phyloP scores from a whole-genome alignment of 495 filamentous ascomycete genomes.

The Penicillium arizonense region DNA sequence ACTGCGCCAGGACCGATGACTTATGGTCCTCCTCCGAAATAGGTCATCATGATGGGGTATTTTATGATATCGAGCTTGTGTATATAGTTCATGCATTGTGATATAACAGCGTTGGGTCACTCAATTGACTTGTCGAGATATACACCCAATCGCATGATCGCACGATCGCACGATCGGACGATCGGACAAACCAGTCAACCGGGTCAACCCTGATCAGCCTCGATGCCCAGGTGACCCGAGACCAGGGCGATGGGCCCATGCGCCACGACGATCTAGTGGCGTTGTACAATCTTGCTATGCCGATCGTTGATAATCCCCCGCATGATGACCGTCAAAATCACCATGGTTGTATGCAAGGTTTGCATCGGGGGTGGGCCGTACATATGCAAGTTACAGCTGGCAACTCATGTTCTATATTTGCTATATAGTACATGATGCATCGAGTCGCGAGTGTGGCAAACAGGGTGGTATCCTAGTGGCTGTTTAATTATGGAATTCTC shows the following conservation, averaged over 20 bases:
- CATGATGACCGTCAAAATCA: background rate
- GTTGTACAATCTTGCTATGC: background rate
- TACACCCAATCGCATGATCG: background rate
- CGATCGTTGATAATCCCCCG: background rate
- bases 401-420: background rate
- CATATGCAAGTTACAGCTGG: background rate
- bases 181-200: slow-evolving; percentile 11
- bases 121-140: background rate
- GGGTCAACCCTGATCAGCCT: background rate
- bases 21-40: slow-evolving; percentile 28
- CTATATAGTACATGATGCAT: background rate
- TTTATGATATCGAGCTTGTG: background rate
- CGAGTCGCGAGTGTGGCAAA: background rate
- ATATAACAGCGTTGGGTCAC: background rate
- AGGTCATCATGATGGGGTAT: background rate
- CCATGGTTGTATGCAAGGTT: slow-evolving; percentile 12
- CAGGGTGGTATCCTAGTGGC: background rate
- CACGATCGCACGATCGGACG: slow-evolving; percentile 11
- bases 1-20: slow-evolving; percentile 39
- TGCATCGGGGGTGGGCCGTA: background rate
- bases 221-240: background rate
- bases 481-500: background rate
- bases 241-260: background rate
- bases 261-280: background rate
- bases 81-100: slow-evolving; percentile 2